Evolutionary conservation across 176 grass and related monocot species (phyloP), one percentile per base, ranked within the genome.

Genomic region (Zoysia japonica): DNA sequence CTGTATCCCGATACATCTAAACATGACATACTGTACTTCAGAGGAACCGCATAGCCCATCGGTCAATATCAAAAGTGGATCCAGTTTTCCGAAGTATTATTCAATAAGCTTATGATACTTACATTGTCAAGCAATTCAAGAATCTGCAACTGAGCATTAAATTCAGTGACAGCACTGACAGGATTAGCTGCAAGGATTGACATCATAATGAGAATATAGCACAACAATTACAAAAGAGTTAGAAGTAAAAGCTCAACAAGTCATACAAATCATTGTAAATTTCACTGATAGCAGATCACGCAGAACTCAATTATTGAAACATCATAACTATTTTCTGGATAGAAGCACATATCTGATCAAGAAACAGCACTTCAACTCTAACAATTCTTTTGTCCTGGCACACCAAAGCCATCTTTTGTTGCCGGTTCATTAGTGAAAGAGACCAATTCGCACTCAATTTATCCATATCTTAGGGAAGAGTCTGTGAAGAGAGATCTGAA

Each of bases 51-150:
- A 28, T 57, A 57, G 54, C 16, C 54, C 16, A n/a, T 1, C 2
- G 9, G 54, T 61, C 68, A 64, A 70, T 17, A 55, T 71, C 8
- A 47, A n/a, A 47, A 76, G 1, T 70, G 49, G 36, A 54, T 9
- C 39, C 3, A 40, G 40, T 47, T 64, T 68, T 76, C 15, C 37
- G 40, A 39, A 48, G 40, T 72, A 41, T 66, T 56, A 82, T 75
- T 61, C 60, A 76, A 66, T 45, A 63, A 67, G n/a, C 49, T 79
- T 37, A 7, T 6, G 41, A 72, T 42, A 50, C 87, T 90, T 87
- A 99, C 96, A 91, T 99, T 99, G 77, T 99, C 96, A 37, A 98
- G 90, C 82, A 99, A 83, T 69, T 99, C 96, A 28, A 99, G 86
- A 80, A 95, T 99, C 72, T 99, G 96, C 72, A 99, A 68, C 20